Conservation (phyloP, 2,329 filamentous ascomycete genomes). For the Neonectria ditissima region DNA sequence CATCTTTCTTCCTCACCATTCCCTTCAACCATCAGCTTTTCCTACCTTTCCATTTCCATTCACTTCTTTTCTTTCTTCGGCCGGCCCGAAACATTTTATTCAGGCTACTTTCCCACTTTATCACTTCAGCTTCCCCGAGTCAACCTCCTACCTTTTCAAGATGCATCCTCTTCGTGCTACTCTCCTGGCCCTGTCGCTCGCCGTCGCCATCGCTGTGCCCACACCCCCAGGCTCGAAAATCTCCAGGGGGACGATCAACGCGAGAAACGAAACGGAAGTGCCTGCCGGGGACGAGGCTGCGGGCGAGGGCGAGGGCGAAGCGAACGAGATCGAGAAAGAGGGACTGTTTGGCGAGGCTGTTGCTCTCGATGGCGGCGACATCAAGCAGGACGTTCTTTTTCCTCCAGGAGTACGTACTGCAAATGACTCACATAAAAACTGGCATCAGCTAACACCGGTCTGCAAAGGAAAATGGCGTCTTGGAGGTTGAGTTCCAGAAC, state of each 20-base stretch:
- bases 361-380: conserved; percentile 45
- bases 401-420: conserved; percentile 48
- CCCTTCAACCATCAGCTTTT: neutral
- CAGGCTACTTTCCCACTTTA: neutral
- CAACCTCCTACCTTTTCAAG: neutral
- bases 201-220: neutral
- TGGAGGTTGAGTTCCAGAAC: conserved; percentile 57
- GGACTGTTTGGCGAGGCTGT: conserved; percentile 47
- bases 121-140: neutral
- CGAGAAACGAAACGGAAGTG: neutral
- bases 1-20: neutral
- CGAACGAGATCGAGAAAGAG: conserved; percentile 48
- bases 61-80: neutral
- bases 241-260: neutral
- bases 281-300: neutral
- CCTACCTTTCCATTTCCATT: neutral
- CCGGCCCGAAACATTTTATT: neutral
- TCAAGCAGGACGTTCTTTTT: conserved; percentile 49
- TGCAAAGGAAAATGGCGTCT: conserved; percentile 45
- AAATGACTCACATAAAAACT: too few relatives aligned
- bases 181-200: neutral
- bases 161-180: neutral
- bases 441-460: neutral
- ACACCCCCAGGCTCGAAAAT: neutral
- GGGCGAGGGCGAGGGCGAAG: conserved; percentile 27